Evolutionary conservation across 208 protist species (phyloP).

Genomic region (Crithidia brevicula): DNA sequence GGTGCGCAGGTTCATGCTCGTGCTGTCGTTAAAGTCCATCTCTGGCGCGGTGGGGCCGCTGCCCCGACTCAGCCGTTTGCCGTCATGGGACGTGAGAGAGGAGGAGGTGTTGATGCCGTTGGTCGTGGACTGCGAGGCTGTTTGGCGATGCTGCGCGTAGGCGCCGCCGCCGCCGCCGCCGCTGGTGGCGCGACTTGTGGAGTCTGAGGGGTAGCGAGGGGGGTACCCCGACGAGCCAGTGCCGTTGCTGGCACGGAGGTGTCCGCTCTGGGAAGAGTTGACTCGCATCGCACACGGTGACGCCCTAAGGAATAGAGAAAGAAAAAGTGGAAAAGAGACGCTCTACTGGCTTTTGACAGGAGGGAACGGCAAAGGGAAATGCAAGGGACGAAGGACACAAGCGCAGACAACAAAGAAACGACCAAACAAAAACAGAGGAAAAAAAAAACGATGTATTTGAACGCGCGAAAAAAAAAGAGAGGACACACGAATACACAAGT

Average conservation of each 20-base stretch:
- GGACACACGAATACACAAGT: neutral
- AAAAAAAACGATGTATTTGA: neutral
- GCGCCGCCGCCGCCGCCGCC: neutral
- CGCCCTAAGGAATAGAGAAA: no score
- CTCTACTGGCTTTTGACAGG: no score
- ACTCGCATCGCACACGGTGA: neutral
- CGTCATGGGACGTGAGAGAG: constrained; percentile 9
- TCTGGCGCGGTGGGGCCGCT: neutral
- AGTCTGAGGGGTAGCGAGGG: constrained; percentile 7
- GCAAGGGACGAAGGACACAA: neutral
- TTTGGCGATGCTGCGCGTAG: neutral
- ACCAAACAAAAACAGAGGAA: neutral
- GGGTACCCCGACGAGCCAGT: neutral
- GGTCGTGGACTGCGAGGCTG: neutral
- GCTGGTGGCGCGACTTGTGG: neutral
- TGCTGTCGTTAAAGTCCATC: neutral
- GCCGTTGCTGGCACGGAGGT: neutral
- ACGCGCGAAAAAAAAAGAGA: neutral
- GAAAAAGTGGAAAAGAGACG: no score
- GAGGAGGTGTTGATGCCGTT: neutral
- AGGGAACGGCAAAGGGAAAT: no score
- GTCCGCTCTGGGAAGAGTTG: constrained; percentile 11
- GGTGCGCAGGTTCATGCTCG: neutral
- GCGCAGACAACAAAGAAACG: neutral
- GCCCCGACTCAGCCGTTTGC: neutral